Evolutionary conservation across 768 basidiomycete genomes (phyloP), one percentile per base, ranked within the genome.

Genomic region (Suillus spraguei): DNA sequence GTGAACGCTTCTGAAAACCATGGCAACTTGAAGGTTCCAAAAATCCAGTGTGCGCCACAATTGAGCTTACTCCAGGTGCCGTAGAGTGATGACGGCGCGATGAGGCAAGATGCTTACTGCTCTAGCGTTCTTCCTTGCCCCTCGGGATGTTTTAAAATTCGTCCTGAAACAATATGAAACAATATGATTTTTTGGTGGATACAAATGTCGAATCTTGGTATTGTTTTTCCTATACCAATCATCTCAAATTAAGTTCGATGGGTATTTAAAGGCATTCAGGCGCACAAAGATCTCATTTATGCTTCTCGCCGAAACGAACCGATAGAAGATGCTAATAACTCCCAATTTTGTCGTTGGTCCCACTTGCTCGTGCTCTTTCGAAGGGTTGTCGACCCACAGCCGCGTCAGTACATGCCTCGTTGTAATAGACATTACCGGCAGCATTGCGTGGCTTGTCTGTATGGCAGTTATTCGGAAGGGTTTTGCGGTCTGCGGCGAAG

Each of bases 311-410:
- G 89, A 89, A 65, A 97, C 87, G 77, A 95, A 94, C 62, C 96
- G 83, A 77, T 87, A 87, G 78, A 86, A 89, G 70, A 90, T 85
- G 56, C 76, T 81, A 65, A 93, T 86, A 66, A n/a, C 92, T 94
- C 28, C 92, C 97, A 1, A 95, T 94, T 80, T 99, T 99, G 78
- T 99, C 97, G 81, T 99, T 99, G 66, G 97, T 99, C 35, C 97
- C 97, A 72, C 91, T 94, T 38, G 84, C 92, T 42, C 96, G 87
- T 2, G 88, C 93, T 36, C 97, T 97, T 55, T 97, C 97, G 73
- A 99, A 99, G 13, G 97, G 97, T 77, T 99, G 96, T 75, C 98
- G 96, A 10, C 95, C 97, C 41, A 99, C 95, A 56, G 94, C 92
- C 22, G 95, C 95, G 39, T 95, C 95, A 2, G 97, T 99, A 77